Percentiles rank a stretch among this genome's conserved stretches.
Evolutionary conservation across 2,329 filamentous ascomycete species (phyloP).

Genomic region (Talaromyces verruculosus): DNA sequence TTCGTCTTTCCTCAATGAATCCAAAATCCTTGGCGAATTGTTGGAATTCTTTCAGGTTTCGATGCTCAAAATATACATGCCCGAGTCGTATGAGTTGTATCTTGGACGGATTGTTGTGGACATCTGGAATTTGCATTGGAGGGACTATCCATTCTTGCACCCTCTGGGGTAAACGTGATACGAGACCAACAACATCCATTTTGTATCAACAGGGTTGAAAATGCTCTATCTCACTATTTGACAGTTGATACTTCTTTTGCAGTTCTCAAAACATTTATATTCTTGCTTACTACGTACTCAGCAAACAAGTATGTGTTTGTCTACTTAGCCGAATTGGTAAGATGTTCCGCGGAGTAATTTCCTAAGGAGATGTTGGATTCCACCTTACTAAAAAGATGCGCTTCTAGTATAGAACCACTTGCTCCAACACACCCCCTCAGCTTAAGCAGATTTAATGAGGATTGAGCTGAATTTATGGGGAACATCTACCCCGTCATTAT

Average conservation of each 20-base stretch:
- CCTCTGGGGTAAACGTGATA: conserved; percentile 22
- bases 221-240: not conserved
- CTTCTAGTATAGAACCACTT: no score
- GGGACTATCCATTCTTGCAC: conserved; percentile 24
- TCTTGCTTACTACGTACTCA: no score
- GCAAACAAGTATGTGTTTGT: not conserved
- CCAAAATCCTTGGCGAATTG: conserved; percentile 37
- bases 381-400: no score
- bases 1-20: conserved; percentile 28
- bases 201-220: not conserved
- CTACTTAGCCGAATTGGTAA: not conserved
- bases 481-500: no score
- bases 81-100: conserved; percentile 32
- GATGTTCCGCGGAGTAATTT: conserved; percentile 17
- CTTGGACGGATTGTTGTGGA: conserved; percentile 27
- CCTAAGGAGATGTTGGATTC: not conserved
- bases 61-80: conserved; percentile 35
- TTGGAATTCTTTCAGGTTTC: conserved; percentile 28
- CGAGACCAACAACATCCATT: conserved; percentile 21
- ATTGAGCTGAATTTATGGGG: no score
- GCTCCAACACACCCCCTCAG: no score
- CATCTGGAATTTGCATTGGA: conserved; percentile 24
- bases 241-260: not conserved
- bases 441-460: no score
- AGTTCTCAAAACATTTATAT: not conserved